Base-by-base conservation (phyloP, 148 eudicot species). In the Agrostemma githago region DNA sequence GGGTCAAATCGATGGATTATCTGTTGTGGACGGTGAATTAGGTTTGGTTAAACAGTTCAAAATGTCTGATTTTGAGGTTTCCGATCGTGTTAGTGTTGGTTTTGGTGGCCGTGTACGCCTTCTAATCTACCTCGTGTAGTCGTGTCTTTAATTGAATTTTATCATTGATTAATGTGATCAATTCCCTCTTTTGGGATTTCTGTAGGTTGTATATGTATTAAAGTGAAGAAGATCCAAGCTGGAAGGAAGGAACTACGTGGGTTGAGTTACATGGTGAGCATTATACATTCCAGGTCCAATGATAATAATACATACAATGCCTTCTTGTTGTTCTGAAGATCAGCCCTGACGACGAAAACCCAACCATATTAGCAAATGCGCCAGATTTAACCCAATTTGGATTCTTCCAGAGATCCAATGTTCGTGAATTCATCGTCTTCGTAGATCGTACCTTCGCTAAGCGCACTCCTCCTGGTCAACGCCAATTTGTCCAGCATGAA, bases 401-500 rank as follows among this genome's bases (percentile, higher is more conserved):
- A 0, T 92, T 82, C 68, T 92, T 92, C 67, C 93, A 90, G 82
- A 69, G 96, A 66, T 79, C 89, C 17, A 87, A 89, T 77, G 92
- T 86, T 8, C 85, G 82, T 34, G 91, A 92, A 70, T 92, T 92
- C 75, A 82, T 92, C 76, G 88, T 92, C 75, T 92, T 92, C 79
- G 86, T 90, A 3, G 84, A 88, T 48, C 91, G 96, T 19, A 90
- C 98, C 42, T 89, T 92, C 38, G 91, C 93, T 42, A 86, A 82
- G 20, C 88, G 96, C 5, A 92, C 91, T 10, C 89, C 79, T 6
- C 88, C 93, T 4, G 77, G 79, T 26, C 96, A 90, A 65, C 88
- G 96, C 48, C 93, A 88, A 74, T 86, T 96, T n/a, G 96, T 92
- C 7, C 86, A 81, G 54, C 96, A 92, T 70, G 96, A 90, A 90